phyloP scores from a whole-genome alignment of 2,329 filamentous ascomycete genomes.

The Sarocladiaceae sp. region DNA sequence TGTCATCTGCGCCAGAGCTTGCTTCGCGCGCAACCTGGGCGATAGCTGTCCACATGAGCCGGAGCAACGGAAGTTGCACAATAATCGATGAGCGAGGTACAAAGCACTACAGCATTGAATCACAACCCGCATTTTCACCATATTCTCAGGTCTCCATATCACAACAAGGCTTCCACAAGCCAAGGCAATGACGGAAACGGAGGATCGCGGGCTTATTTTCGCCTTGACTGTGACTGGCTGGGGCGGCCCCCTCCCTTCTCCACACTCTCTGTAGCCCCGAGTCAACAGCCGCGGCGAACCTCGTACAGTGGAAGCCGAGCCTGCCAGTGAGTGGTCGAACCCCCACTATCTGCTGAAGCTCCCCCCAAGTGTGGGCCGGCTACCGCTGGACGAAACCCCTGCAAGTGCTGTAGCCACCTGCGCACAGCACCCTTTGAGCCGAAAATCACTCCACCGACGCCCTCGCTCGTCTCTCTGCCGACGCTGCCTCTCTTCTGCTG shows the following conservation, averaged over 20 bases:
- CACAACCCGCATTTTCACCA: not conserved
- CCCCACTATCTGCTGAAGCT: not conserved
- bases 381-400: not conserved
- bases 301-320: not conserved
- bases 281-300: slow-evolving; percentile 9
- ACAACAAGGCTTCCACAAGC: too few species aligned
- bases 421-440: slow-evolving; percentile 2
- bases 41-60: not conserved
- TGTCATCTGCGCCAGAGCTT: not conserved
- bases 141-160: too few species aligned
- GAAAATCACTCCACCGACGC: slow-evolving; percentile 9
- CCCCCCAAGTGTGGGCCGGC: not conserved
- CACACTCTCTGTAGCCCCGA: slow-evolving; percentile 2
- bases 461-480: slow-evolving; percentile 1
- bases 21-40: not conserved
- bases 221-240: slow-evolving; percentile 3
- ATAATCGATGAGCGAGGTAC: too few species aligned
- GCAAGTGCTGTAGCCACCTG: not conserved
- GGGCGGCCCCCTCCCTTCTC: not conserved
- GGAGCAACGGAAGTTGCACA: slow-evolving; percentile 3
- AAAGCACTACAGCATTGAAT: too few species aligned
- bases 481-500: not conserved
- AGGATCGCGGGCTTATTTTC: slow-evolving; percentile 9
- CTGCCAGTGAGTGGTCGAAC: not conserved
- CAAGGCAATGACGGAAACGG: slow-evolving; percentile 4